phyloP scores from a whole-genome alignment of 2,329 filamentous ascomycete genomes.

The Arthrobotrys sinensis region DNA sequence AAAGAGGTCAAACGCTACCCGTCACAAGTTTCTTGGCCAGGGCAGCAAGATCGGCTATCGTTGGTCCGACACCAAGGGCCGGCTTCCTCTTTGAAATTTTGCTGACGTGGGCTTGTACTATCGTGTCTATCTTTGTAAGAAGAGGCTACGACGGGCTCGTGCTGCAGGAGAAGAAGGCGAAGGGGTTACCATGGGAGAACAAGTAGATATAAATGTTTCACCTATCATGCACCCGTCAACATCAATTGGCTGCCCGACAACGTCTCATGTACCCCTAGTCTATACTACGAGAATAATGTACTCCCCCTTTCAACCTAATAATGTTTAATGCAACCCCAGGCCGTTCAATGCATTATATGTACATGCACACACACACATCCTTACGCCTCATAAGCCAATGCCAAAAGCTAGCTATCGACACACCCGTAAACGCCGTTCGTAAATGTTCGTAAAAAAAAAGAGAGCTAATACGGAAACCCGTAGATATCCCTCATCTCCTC shows the following conservation, averaged over 20 bases:
- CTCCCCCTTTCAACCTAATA: not conserved
- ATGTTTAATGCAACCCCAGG: constrained; percentile 24
- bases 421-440: constrained; percentile 36
- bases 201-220: constrained; percentile 6
- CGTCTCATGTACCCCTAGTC: not conserved
- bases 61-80: constrained; percentile 74
- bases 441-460: constrained; percentile 13
- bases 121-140: constrained; percentile 75
- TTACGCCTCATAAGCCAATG: constrained; percentile 21
- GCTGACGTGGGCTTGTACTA: constrained; percentile 71
- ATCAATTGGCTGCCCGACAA: not conserved
- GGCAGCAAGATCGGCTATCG: constrained; percentile 77
- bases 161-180: constrained; percentile 72
- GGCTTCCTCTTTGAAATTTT: constrained; percentile 72
- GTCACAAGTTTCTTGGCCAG: constrained; percentile 81
- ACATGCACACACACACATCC: constrained; percentile 13
- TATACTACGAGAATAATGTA: too few species aligned
- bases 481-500: constrained; percentile 59
- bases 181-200: constrained; percentile 68
- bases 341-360: constrained; percentile 19
- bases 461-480: constrained; percentile 53
- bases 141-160: constrained; percentile 75
- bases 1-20: constrained; percentile 84
- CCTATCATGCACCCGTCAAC: not conserved
- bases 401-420: constrained; percentile 7